Evolutionary conservation across 176 grass and related monocot genomes (phyloP).

Genomic region (Oryza australiensis): DNA sequence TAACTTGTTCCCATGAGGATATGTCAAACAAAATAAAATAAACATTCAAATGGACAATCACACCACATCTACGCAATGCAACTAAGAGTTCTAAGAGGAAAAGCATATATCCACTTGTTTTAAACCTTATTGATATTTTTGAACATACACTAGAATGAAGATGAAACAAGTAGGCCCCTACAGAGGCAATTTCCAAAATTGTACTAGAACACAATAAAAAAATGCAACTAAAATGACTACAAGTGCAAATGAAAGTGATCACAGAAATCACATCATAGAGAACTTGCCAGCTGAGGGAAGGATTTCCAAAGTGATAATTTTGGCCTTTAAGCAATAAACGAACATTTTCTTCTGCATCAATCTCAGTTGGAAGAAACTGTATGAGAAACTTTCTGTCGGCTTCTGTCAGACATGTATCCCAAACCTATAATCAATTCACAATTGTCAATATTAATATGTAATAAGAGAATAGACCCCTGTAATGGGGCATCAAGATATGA

Average conservation of each 20-base stretch:
- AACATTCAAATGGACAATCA: neutral
- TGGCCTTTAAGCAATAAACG: slow-evolving; percentile 56
- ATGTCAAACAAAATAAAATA: neutral
- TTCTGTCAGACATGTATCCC: slow-evolving; percentile 73
- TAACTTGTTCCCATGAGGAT: neutral
- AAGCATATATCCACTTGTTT: neutral
- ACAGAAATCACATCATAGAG: neutral
- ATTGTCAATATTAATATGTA: slow-evolving; percentile 13
- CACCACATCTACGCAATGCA: neutral
- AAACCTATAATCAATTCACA: slow-evolving; percentile 52
- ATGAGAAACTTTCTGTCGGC: slow-evolving; percentile 75
- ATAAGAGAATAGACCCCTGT: neutral
- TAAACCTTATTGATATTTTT: neutral
- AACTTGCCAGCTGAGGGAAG: slow-evolving; percentile 72
- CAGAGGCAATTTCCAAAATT: neutral
- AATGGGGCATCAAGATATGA: neutral
- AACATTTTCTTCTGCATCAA: slow-evolving; percentile 63
- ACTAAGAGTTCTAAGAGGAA: neutral
- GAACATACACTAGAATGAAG: neutral
- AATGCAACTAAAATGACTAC: slow-evolving; percentile 5
- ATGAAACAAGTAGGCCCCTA: neutral
- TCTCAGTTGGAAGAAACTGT: slow-evolving; percentile 77
- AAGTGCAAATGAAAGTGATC: neutral
- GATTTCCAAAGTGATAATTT: slow-evolving; percentile 84
- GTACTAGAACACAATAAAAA: neutral